Evolutionary conservation across 2,329 filamentous ascomycete genomes (phyloP).

Genomic region (Trichoderma hamatum): DNA sequence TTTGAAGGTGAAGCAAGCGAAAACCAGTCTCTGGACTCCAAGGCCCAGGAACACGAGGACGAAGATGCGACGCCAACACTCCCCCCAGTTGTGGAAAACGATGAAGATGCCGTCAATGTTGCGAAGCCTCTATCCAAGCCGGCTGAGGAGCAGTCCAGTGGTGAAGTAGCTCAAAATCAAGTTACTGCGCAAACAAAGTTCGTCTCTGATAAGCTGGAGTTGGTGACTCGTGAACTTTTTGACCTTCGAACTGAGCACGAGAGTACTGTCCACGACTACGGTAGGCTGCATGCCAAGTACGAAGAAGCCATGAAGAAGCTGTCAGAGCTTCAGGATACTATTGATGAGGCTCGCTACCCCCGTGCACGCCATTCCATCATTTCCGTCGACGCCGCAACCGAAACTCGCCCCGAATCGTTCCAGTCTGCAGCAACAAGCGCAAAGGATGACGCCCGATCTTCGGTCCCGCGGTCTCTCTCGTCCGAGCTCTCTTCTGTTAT

Average conservation of each 20-base stretch:
- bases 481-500: constrained; percentile 89
- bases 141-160: background rate
- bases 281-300: constrained; percentile 83
- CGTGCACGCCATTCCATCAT: constrained; percentile 59
- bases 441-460: constrained; percentile 69
- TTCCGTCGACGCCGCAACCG: constrained; percentile 53
- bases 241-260: constrained; percentile 92
- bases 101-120: background rate
- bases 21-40: constrained; percentile 57
- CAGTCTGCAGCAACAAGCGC: constrained; percentile 74
- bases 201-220: constrained; percentile 90
- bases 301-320: constrained; percentile 83
- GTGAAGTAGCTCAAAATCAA: constrained; percentile 38
- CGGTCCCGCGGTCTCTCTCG: constrained; percentile 81
- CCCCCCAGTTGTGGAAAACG: constrained; percentile 41
- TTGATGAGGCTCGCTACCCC: constrained; percentile 76
- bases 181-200: constrained; percentile 82
- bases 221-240: constrained; percentile 86
- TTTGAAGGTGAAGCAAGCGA: constrained; percentile 40
- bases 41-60: constrained; percentile 56
- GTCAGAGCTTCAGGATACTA: constrained; percentile 80
- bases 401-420: constrained; percentile 75
- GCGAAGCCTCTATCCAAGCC: background rate
- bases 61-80: constrained; percentile 36
- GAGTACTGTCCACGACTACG: constrained; percentile 76